These are phyloP conservation scores for Chiua virens DNA, from an alignment of 768 basidiomycete genomes.

Conservation along the genomic window DNA sequence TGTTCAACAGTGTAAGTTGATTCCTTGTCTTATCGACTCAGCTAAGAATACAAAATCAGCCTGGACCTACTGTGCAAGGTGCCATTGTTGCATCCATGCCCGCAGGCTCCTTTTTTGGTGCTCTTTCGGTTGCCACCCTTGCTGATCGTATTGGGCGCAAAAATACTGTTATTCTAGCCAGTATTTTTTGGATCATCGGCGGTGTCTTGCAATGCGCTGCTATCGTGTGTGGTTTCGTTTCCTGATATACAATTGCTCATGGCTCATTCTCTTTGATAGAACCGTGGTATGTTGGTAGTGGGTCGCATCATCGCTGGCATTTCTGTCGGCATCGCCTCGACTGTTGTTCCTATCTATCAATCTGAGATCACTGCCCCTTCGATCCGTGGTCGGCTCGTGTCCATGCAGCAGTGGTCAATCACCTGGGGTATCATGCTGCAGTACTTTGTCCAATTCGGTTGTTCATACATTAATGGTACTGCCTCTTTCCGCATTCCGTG, in stretches of 20 bases:
- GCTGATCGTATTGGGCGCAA: conserved; percentile 69
- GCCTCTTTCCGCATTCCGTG: conserved; percentile 81
- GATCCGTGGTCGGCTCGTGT: conserved; percentile 74
- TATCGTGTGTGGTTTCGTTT: conserved; percentile 29
- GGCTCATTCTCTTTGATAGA: conserved; percentile 31
- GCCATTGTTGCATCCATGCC: conserved; percentile 81
- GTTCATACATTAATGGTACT: conserved; percentile 61
- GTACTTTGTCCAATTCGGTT: conserved; percentile 75
- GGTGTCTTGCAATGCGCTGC: conserved; percentile 70
- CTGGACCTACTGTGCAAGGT: conserved; percentile 57
- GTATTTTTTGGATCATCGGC: conserved; percentile 72
- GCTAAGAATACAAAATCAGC: conserved; percentile 30
- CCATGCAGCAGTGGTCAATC: conserved; percentile 78
- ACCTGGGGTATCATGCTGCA: conserved; percentile 79
- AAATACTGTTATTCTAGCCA: conserved; percentile 63
- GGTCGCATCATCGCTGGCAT: conserved; percentile 69
- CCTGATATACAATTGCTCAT: background rate
- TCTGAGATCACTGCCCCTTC: conserved; percentile 70
- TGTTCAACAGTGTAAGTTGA: conserved; percentile 26
- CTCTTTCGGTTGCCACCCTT: conserved; percentile 59
- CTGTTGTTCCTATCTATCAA: conserved; percentile 73
- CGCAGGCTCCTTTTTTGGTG: conserved; percentile 64
- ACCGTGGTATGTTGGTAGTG: conserved; percentile 73
- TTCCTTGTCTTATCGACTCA: background rate
- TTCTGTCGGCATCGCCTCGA: conserved; percentile 65